phyloP scores from a whole-genome alignment of 352 stramenopile genomes.

The Pythium folliculosum region DNA sequence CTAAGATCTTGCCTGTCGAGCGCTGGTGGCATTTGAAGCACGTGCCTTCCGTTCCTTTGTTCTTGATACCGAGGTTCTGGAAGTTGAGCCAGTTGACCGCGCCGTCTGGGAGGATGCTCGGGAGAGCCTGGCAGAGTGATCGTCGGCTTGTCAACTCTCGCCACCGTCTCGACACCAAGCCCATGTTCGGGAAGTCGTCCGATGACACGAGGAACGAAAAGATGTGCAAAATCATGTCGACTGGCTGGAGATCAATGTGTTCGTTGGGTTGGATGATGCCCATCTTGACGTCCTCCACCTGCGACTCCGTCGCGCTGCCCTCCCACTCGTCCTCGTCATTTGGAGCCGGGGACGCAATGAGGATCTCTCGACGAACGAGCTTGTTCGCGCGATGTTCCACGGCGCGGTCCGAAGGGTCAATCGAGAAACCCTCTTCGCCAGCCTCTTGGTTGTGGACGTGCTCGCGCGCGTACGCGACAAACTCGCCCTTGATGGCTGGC shows the following conservation, averaged over 20 bases:
- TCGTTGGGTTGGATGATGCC: slow-evolving; percentile 47
- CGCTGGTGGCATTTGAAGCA: slow-evolving; percentile 88
- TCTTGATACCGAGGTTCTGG: slow-evolving; percentile 88
- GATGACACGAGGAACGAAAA: slow-evolving; percentile 83
- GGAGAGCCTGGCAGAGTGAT: slow-evolving; percentile 70
- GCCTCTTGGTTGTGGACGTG: slow-evolving; percentile 80
- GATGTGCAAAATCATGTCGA: slow-evolving; percentile 88
- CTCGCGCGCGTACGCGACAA: slow-evolving; percentile 75
- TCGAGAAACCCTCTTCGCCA: slow-evolving; percentile 82
- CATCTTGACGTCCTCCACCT: slow-evolving; percentile 38
- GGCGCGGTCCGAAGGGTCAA: slow-evolving; percentile 80
- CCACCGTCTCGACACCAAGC: slow-evolving; percentile 79
- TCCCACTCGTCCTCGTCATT: slow-evolving; percentile 84
- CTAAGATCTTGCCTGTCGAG: slow-evolving; percentile 81
- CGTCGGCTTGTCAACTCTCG: slow-evolving; percentile 70
- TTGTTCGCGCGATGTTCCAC: slow-evolving; percentile 86
- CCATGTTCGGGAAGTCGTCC: slow-evolving; percentile 71
- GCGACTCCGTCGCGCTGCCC: slow-evolving; percentile 32
- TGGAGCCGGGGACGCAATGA: slow-evolving; percentile 77
- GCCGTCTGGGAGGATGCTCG: slow-evolving; percentile 67
- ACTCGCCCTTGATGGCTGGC: slow-evolving; percentile 31
- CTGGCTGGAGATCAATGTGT: slow-evolving; percentile 84
- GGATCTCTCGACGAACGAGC: slow-evolving; percentile 79
- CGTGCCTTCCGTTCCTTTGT: slow-evolving; percentile 88
- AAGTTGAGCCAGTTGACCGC: slow-evolving; percentile 89